These are phyloP conservation scores for Amaranthus palmeri DNA, from an alignment of 148 eudicot species.

Conservation along the genomic window DNA sequence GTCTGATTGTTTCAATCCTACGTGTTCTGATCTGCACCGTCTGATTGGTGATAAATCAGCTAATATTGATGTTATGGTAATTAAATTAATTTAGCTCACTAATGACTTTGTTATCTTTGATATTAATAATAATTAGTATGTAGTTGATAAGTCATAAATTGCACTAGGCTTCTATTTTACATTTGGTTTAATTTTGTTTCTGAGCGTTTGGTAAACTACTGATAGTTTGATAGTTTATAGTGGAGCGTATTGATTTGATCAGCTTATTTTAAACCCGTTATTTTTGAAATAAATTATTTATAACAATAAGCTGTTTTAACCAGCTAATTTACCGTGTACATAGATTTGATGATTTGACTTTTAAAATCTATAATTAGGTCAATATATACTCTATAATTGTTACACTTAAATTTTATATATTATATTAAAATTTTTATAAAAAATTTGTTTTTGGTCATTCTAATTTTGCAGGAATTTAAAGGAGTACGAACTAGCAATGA, in stretches of 20 bases:
- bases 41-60: slow-evolving; percentile 15
- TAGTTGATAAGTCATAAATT: not conserved
- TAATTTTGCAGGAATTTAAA: slow-evolving; percentile 3
- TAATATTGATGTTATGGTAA: not conserved
- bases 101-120: not conserved
- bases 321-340: too few relatives aligned
- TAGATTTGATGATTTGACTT: too few relatives aligned
- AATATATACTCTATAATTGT: too few relatives aligned
- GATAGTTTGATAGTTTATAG: too few relatives aligned
- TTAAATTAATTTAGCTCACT: not conserved
- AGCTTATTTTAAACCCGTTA: too few relatives aligned
- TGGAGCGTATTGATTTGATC: too few relatives aligned
- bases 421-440: not conserved
- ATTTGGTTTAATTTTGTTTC: too few relatives aligned
- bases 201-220: too few relatives aligned
- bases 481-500: slow-evolving; percentile 10
- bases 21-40: slow-evolving; percentile 27
- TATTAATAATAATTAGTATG: not conserved
- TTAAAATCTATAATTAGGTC: too few relatives aligned
- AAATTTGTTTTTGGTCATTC: not conserved
- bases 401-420: not conserved
- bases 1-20: slow-evolving; percentile 29
- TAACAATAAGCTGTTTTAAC: too few relatives aligned
- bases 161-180: slow-evolving; percentile 4
- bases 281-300: too few relatives aligned